These are phyloP conservation scores for Solanum etuberosum DNA, from an alignment of 257 asterid genomes.

Conservation along the genomic window DNA sequence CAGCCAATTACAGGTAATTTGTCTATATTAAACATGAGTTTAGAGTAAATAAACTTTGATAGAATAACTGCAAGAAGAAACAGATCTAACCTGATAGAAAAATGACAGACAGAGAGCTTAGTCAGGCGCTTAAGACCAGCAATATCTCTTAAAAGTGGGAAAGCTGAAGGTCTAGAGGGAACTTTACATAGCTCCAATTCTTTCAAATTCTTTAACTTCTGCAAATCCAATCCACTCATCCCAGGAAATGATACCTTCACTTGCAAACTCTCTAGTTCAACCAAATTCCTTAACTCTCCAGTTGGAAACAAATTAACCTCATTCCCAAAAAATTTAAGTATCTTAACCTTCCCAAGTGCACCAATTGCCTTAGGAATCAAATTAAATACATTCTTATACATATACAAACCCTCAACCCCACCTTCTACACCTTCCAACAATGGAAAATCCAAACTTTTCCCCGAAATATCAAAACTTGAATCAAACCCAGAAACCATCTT, in stretches of 20 bases:
- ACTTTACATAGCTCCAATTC: slow-evolving; percentile 81
- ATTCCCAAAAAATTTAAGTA: slow-evolving; percentile 71
- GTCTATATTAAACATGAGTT: not conserved
- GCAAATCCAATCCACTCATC: slow-evolving; percentile 61
- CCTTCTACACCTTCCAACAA: slow-evolving; percentile 20
- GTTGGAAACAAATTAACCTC: slow-evolving; percentile 66
- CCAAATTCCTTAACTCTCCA: slow-evolving; percentile 49
- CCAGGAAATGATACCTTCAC: slow-evolving; percentile 59
- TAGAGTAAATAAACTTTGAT: not conserved
- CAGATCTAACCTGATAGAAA: slow-evolving; percentile 64
- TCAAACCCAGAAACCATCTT: slow-evolving; percentile 20
- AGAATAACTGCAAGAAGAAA: not conserved
- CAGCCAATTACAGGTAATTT: not conserved
- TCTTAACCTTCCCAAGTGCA: slow-evolving; percentile 46
- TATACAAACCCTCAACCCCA: slow-evolving; percentile 44
- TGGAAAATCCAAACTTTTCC: slow-evolving; percentile 50
- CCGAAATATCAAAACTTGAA: slow-evolving; percentile 52
- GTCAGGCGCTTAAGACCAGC: slow-evolving; percentile 66
- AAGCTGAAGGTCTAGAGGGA: slow-evolving; percentile 63
- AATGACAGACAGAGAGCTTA: slow-evolving; percentile 80
- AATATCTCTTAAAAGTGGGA: slow-evolving; percentile 58
- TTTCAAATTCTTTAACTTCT: slow-evolving; percentile 55
- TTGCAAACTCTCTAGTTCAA: slow-evolving; percentile 65
- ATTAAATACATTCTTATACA: slow-evolving; percentile 72
- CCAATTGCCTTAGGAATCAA: slow-evolving; percentile 60